Evolutionary conservation across 1,139 yeast species (phyloP).

Genomic region (Nadsonia commutata): DNA sequence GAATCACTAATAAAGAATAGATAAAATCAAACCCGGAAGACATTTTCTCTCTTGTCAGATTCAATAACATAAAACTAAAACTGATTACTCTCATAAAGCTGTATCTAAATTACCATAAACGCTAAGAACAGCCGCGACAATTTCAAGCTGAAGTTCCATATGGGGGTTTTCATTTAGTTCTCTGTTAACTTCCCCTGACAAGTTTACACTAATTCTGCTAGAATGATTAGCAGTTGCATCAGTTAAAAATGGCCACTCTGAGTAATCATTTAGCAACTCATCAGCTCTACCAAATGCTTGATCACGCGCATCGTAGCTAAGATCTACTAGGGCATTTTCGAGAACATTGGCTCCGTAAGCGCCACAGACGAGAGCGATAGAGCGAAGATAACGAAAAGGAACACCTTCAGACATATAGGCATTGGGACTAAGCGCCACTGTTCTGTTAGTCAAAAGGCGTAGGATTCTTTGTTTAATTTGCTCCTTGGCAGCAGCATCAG

Average conservation of each 20-base stretch:
- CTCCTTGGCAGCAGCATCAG: constrained; percentile 74
- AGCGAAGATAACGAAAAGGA: constrained; percentile 58
- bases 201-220: constrained; percentile 55
- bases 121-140: constrained; percentile 69
- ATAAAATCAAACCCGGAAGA: no score
- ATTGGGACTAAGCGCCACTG: constrained; percentile 32
- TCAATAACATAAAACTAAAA: no score
- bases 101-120: constrained; percentile 25
- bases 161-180: constrained; percentile 47
- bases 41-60: no score
- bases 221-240: constrained; percentile 38
- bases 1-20: no score
- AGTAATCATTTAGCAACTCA: constrained; percentile 66
- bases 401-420: constrained; percentile 47
- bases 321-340: constrained; percentile 69
- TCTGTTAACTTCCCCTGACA: constrained; percentile 48
- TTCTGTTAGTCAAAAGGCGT: constrained; percentile 55
- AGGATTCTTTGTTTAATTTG: constrained; percentile 60
- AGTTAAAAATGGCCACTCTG: constrained; percentile 73
- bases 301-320: constrained; percentile 83
- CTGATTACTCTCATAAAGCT: constrained; percentile 13
- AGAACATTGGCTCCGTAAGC: constrained; percentile 93
- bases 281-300: constrained; percentile 89
- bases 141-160: constrained; percentile 64
- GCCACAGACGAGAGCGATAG: constrained; percentile 74